Evolutionary conservation across 805 yeast species (phyloP).

Genomic region (Blastobotrys mokoenaii): DNA sequence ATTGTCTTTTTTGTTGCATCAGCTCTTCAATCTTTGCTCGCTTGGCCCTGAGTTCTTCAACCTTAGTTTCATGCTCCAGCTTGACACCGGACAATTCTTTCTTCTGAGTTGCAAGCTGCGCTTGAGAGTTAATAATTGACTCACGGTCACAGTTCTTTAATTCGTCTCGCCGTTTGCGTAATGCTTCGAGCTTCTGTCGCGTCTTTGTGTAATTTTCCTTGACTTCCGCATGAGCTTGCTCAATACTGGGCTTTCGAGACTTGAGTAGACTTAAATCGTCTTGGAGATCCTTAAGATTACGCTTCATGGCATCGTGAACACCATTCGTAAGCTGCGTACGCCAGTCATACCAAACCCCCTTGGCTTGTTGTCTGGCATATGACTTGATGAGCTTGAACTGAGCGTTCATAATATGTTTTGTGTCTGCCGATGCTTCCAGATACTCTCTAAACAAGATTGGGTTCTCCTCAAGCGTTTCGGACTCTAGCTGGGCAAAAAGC

Average conservation of each 20-base stretch:
- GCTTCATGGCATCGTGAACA: conserved; percentile 28
- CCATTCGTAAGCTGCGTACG: conserved; percentile 43
- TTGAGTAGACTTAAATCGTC: conserved; percentile 13
- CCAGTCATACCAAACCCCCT: conserved; percentile 57
- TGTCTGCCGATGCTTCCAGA: conserved; percentile 33
- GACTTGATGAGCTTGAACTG: conserved; percentile 44
- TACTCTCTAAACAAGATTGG: conserved; percentile 45
- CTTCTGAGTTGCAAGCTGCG: conserved; percentile 10
- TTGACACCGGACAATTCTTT: conserved; percentile 5
- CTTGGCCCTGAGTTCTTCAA: conserved; percentile 7
- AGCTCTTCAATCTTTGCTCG: conserved; percentile 11
- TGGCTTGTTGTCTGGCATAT: conserved; percentile 44
- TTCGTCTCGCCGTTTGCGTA: conserved; percentile 11
- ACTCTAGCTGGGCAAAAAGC: conserved; percentile 40
- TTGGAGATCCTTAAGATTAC: conserved; percentile 15
- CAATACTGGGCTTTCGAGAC: neutral
- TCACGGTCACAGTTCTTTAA: conserved; percentile 14
- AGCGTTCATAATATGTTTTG: conserved; percentile 36
- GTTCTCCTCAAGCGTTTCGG: conserved; percentile 38
- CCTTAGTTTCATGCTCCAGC: conserved; percentile 1
- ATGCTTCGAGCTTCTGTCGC: conserved; percentile 12
- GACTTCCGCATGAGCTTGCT: conserved; percentile 10
- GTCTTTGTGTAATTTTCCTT: conserved; percentile 12
- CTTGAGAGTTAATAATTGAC: conserved; percentile 11
- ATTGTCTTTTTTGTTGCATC: conserved; percentile 4